Evolutionary conservation across 169 alveolate genomes (phyloP).

Genomic region (Plasmodium coatneyi): DNA sequence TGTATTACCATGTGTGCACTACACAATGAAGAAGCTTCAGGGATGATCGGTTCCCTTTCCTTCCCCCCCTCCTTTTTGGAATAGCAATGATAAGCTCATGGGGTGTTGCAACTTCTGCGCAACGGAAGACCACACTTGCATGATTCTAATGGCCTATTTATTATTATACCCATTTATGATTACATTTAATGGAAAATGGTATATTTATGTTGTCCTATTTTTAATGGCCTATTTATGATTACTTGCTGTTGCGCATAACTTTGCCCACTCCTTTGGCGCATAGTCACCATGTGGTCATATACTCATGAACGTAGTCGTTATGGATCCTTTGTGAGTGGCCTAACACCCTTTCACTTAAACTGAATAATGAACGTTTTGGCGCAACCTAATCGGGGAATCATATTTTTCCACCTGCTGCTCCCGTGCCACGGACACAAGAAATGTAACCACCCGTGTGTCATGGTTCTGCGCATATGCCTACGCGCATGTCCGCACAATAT

Average conservation of each 20-base stretch:
- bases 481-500: too few relatives aligned
- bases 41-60: not conserved
- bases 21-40: too few relatives aligned
- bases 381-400: not conserved
- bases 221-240: too few relatives aligned
- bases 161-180: too few relatives aligned
- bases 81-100: not conserved
- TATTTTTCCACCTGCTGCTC: not conserved
- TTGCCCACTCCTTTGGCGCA: not conserved
- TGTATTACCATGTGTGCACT: too few relatives aligned
- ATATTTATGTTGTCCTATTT: too few relatives aligned
- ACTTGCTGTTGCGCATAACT: not conserved
- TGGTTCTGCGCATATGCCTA: not conserved
- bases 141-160: not conserved
- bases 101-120: not conserved
- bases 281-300: not conserved
- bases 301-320: not conserved
- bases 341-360: not conserved
- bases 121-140: not conserved
- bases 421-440: too few relatives aligned
- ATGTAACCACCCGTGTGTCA: not conserved
- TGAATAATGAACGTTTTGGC: not conserved
- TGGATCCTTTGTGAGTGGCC: not conserved
- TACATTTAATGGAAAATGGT: too few relatives aligned
- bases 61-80: not conserved